Evolutionary conservation across 306 rosid genomes (phyloP), one percentile per base, ranked within the genome.

Genomic region (Acacia confusa): DNA sequence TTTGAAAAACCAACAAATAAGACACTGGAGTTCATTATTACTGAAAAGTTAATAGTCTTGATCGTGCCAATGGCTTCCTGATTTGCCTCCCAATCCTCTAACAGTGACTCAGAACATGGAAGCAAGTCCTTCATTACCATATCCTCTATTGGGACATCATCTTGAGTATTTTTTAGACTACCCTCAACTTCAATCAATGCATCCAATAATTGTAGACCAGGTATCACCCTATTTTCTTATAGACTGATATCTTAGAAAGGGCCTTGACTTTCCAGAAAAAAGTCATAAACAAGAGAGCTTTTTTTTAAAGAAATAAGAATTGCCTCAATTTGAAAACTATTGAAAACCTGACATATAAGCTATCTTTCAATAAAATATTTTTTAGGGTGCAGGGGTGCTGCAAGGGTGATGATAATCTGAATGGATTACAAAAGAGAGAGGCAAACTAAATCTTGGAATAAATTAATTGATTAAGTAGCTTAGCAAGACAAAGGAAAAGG

Each of bases 391-490:
- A 52, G 60, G 58, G 60, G 60, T 52, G 24, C 60, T 19, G 10
- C 60, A 52, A 5, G 24, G 60, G 61, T 7, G 2, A 10, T 16
- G 45, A 20, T 3, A 9, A 32, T 30, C 20, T 30, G 5, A 66
- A 66, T 16, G 25, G 40, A 34, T 20, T 34, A 34, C 45, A 17
- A 17, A 65, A 19, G 45, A n/a, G 45, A 66, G 45, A 14, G 25
- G 72, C 50, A 68, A 68, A 32, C 53, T 58, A 72, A 61, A 82
- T 50, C 68, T 41, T 32, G 60, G 27, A 70, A 63, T 12, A 78
- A 72, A 38, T n/a, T n/a, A 55, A 30, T 16, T 10, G 67, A 6
- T 55, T 34, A 64, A 68, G 14, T 67, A 61, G 67, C 65, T 58
- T 74, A 36, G 43, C 10, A 60, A 13, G 9, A 22, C 25, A 5